phyloP scores from a whole-genome alignment of 345 rosid genomes.

The Hibiscus syriacus region DNA sequence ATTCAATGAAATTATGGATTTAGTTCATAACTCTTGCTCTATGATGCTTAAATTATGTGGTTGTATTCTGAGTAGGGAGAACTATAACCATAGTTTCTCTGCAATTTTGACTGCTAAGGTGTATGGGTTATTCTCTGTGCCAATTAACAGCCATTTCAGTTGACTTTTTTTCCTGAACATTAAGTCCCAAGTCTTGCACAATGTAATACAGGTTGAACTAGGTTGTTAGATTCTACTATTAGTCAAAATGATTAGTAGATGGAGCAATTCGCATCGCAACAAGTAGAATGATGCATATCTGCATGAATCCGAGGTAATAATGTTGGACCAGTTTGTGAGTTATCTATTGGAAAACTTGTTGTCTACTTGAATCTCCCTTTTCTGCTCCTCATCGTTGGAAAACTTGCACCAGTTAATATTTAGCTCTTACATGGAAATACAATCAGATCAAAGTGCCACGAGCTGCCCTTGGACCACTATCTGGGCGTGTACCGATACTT shows the following conservation, averaged over 20 bases:
- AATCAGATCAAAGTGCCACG: conserved; percentile 59
- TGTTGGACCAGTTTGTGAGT: background rate
- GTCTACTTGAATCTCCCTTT: background rate
- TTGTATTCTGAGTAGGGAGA: background rate
- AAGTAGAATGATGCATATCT: conserved; percentile 39
- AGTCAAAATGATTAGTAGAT: conserved; percentile 57
- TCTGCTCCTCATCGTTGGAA: background rate
- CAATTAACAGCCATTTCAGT: background rate
- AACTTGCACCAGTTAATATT: background rate
- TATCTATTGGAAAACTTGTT: background rate
- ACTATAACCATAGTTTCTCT: background rate
- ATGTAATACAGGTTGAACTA: conserved; percentile 12
- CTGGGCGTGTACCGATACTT: conserved; percentile 69
- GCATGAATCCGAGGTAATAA: conserved; percentile 56
- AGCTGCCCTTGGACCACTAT: conserved; percentile 48
- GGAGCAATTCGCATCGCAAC: conserved; percentile 37
- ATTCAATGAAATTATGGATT: background rate
- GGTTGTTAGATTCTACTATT: conserved; percentile 13
- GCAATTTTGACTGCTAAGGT: background rate
- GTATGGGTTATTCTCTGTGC: background rate
- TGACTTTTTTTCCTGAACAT: background rate
- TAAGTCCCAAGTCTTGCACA: background rate
- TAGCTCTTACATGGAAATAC: background rate
- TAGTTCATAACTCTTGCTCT: background rate
- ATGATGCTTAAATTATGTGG: background rate